Base-by-base conservation (phyloP, 805 yeast genomes). In the Kodamaea kaohsiungensis region DNA sequence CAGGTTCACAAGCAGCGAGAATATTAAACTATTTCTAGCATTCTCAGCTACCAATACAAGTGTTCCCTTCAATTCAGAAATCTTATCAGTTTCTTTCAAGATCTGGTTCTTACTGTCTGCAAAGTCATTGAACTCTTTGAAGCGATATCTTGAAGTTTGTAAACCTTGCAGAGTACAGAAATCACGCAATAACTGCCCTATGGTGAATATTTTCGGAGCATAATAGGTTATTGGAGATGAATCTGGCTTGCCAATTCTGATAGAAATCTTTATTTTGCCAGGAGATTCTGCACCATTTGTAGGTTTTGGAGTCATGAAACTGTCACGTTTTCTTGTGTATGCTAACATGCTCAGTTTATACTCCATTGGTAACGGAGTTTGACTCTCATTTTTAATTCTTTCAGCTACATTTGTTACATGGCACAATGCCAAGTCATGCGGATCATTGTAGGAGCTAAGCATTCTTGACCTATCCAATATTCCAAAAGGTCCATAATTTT, bases 401-500 rank as follows among this genome's bases (percentile, higher is more conserved):
- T 84, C 84, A 2, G 54, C 53, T 8, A 66, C 76, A n/a, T 76
- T 79, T 1, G 72, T 61, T 1, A 88, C 89, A 57, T 68, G 73
- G 51, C 91, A 86, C 10, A 95, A 65, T 0, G 96, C 96, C 53
- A 95, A 81, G 59, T 91, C 97, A 59, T 86, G 89, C 4, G 79
- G 77, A 52, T 85, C 87, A 19, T 91, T 89, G 66, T 91, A 89
- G 0, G 93, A 83, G 2, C 84, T 75, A 25, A 95, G 74, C 3
- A 74, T 62, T 51, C 92, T 76, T 0, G 82, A 78, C 58, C 98
- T 75, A 46, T 88, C 93, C 53, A 95, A 73, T 1, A 92, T 83
- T 1, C 98, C 98, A 73, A 95, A 92, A 51, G 91, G 89, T 60
- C 96, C 99, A 52, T 90, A 91, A 39, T 89, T 86, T 49, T 96